These are phyloP conservation scores for Fragilaria crotonensis DNA, from an alignment of 108 stramenopile genomes.

Conservation along the genomic window DNA sequence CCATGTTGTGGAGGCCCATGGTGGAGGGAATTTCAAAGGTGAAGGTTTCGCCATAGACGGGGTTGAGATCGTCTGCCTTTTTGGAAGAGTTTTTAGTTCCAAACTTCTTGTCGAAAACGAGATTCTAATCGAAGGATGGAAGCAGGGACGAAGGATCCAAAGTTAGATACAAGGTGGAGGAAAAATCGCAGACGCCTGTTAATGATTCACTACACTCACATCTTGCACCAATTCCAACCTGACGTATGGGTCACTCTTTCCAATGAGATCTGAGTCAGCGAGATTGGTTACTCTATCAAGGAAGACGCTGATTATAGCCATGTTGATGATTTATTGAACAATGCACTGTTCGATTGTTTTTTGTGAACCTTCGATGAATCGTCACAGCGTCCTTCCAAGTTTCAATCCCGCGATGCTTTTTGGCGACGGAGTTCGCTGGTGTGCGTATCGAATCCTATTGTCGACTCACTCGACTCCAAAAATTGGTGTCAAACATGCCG, in stretches of 20 bases:
- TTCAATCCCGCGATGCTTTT: too few species aligned
- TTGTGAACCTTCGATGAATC: too few species aligned
- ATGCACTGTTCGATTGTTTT: too few species aligned
- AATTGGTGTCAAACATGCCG: too few species aligned
- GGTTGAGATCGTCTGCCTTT: slow-evolving; percentile 11
- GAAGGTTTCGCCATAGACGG: slow-evolving; percentile 11
- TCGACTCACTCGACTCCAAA: too few species aligned
- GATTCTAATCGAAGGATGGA: not conserved
- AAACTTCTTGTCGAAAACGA: slow-evolving; percentile 10
- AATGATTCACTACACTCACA: not conserved
- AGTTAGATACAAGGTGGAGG: not conserved
- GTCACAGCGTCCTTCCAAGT: too few species aligned
- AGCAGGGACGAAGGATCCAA: not conserved
- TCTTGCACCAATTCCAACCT: slow-evolving; percentile 8
- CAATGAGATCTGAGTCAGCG: not conserved
- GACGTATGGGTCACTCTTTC: slow-evolving; percentile 11
- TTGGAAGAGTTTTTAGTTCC: slow-evolving; percentile 3
- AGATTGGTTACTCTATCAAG: slow-evolving; percentile 11
- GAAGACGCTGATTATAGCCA: slow-evolving; percentile 1
- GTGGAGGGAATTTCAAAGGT: slow-evolving; percentile 6
- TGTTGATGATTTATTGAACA: too few species aligned
- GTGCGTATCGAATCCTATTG: too few species aligned
- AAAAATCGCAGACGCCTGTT: not conserved
- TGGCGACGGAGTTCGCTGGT: too few species aligned
- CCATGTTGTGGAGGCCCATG: slow-evolving; percentile 2